Conservation (phyloP, 176 grass and related monocot species). For the Oryza officinalis region DNA sequence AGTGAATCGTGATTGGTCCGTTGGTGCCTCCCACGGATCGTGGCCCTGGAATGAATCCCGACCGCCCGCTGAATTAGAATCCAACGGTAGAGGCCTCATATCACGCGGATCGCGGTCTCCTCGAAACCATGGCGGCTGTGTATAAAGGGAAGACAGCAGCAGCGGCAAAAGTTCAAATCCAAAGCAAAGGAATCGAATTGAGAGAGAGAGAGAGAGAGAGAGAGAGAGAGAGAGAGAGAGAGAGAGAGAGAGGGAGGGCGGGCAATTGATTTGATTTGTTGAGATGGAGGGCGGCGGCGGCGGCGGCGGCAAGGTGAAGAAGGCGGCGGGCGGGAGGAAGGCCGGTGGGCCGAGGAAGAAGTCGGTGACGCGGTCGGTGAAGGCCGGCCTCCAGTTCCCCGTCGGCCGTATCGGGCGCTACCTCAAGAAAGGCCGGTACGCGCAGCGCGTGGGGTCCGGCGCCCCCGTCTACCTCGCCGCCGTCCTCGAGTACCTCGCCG, state of each 20-base stretch:
- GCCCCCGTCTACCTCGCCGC: slow-evolving; percentile 48
- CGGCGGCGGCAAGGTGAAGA: not conserved
- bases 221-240: too few relatives aligned
- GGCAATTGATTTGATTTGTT: too few relatives aligned
- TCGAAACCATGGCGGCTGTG: too few relatives aligned
- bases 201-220: not conserved
- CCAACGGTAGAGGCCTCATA: not conserved
- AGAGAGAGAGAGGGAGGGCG: too few relatives aligned
- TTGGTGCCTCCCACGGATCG: too few relatives aligned
- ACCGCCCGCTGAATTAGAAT: not conserved
- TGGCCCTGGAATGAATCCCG: not conserved
- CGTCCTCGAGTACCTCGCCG: slow-evolving; percentile 52
- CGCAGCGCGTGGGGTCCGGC: slow-evolving; percentile 49
- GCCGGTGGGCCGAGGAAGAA: slow-evolving; percentile 8
- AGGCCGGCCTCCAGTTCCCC: slow-evolving; percentile 61
- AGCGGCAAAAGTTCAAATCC: too few relatives aligned
- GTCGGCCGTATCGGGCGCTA: slow-evolving; percentile 46
- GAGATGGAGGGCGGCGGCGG: slow-evolving; percentile 23
- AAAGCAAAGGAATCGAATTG: not conserved
- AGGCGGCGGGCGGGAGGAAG: slow-evolving; percentile 1
- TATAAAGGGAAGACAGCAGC: not conserved
- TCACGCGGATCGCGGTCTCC: slow-evolving; percentile 5
- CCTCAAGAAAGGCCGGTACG: slow-evolving; percentile 54
- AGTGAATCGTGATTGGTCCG: too few relatives aligned
- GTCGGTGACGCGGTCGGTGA: slow-evolving; percentile 6